Percentiles rank a stretch among this genome's conserved stretches.
These are phyloP conservation scores for Juncus effusus DNA, from an alignment of 176 grass and related monocot species.

Conservation along the genomic window DNA sequence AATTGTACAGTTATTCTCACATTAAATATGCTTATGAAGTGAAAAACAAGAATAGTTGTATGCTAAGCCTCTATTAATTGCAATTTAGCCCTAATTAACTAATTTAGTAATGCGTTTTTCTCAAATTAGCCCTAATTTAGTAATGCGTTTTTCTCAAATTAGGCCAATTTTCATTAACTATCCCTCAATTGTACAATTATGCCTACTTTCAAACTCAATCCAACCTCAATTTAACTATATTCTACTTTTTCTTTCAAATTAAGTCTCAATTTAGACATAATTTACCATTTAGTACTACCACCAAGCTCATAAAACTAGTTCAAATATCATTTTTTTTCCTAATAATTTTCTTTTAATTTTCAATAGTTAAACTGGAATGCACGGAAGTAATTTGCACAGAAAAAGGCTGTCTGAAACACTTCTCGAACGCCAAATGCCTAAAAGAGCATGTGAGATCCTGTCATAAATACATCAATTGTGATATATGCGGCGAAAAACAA, in stretches of 20 bases:
- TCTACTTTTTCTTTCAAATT: background rate
- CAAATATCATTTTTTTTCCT: background rate
- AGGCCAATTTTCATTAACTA: background rate
- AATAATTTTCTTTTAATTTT: conserved; percentile 22
- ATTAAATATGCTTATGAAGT: too few relatives aligned
- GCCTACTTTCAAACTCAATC: too few relatives aligned
- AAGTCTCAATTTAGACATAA: background rate
- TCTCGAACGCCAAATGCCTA: conserved; percentile 49
- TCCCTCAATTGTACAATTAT: background rate
- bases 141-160: background rate
- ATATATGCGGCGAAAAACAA: conserved; percentile 56
- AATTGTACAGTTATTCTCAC: background rate
- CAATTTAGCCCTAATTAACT: background rate
- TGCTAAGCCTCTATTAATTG: conserved; percentile 34
- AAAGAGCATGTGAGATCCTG: conserved; percentile 51
- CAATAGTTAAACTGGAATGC: conserved; percentile 56
- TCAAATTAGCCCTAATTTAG: background rate
- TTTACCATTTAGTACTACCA: background rate
- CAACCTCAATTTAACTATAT: background rate
- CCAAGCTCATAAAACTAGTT: background rate
- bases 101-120: background rate
- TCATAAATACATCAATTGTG: conserved; percentile 55
- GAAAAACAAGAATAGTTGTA: conserved; percentile 61
- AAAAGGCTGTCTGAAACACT: conserved; percentile 57
- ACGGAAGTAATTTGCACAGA: conserved; percentile 59